Evolutionary conservation across 106 monocot species (phyloP), one percentile per base, ranked within the genome.

Genomic region (Dendrobium officinale): DNA sequence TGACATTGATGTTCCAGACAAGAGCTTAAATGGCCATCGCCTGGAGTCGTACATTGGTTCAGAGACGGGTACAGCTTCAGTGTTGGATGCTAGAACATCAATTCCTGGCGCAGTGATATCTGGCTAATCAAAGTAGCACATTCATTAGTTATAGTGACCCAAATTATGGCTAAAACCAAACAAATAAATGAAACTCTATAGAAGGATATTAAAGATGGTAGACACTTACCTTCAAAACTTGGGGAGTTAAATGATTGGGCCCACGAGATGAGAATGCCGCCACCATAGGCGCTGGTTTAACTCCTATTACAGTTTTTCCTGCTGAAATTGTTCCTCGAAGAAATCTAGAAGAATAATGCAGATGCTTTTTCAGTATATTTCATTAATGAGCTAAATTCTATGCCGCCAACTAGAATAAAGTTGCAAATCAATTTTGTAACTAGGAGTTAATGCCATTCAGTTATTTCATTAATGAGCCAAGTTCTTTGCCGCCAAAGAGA

Each of bases 1-100:
- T 24, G 95, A 88, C 95, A 96, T 96, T 19, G 95, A 96, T 2
- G 95, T 96, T 31, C 95, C 95, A 0, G 95, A 96, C 67, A 91
- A 43, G 5, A 96, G 75, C 77, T 96, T 96, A 79, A 91, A 93
- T 77, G 89, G 91, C 2, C 89, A 89, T 4, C 73, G 67, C 20
- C 95, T 80, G 16, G 73, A 7, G 74, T 96, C 93, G 9, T 33
- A 82, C 1, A 86, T 81, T 8, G 93, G 88, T 88, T 96, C 93
- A 9, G 95, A 93, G 4, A 91, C 89, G 1, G 89, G 58, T 5
- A 89, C 85, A 1, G 88, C 75, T 66, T 86, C 88, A 44, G 89
- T 93, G 93, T 91, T 91, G 7, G 95, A 93, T 3, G 93, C 93
- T 33, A 96, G 59, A 37, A 96, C 91, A 76, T 96, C 90, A n/a